These are phyloP conservation scores for Magnolia sinica DNA, from an alignment of 164 flowering plant species.

Conservation along the genomic window DNA sequence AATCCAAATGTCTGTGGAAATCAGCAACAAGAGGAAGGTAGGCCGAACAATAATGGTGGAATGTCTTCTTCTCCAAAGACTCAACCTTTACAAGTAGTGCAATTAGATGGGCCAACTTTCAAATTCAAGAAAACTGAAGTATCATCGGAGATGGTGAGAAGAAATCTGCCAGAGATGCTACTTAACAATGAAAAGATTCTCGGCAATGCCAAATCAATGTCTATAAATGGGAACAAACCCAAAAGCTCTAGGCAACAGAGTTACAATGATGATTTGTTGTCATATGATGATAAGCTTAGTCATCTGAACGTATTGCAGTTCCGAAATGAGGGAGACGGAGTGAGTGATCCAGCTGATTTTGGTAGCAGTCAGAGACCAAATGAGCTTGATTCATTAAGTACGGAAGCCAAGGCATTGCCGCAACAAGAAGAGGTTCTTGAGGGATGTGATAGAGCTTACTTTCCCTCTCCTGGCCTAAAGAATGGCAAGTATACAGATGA, in stretches of 20 bases:
- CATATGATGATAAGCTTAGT: constrained; percentile 20
- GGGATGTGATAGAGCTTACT: constrained; percentile 27
- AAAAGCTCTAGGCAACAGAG: not conserved
- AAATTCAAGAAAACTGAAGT: constrained; percentile 13
- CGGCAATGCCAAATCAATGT: not conserved
- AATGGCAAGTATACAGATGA: constrained; percentile 11
- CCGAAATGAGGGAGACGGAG: constrained; percentile 21
- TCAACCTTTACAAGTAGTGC: not conserved
- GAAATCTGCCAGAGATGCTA: constrained; percentile 9
- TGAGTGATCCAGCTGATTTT: constrained; percentile 32
- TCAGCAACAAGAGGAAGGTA: too few species aligned
- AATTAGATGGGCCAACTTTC: not conserved
- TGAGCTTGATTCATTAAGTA: not conserved
- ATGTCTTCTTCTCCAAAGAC: not conserved
- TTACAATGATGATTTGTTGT: not conserved
- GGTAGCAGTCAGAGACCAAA: not conserved
- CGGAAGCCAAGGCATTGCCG: constrained; percentile 23
- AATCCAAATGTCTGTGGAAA: constrained; percentile 3
- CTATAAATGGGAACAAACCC: not conserved
- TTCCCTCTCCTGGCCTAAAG: constrained; percentile 22
- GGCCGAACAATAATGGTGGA: not conserved
- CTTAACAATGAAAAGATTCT: constrained; percentile 9
- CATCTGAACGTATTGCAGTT: constrained; percentile 21
- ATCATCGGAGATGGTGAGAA: constrained; percentile 13
- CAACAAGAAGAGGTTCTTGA: constrained; percentile 28